Conservation (phyloP, 2,329 filamentous ascomycete species). For the Onygena corvina region DNA sequence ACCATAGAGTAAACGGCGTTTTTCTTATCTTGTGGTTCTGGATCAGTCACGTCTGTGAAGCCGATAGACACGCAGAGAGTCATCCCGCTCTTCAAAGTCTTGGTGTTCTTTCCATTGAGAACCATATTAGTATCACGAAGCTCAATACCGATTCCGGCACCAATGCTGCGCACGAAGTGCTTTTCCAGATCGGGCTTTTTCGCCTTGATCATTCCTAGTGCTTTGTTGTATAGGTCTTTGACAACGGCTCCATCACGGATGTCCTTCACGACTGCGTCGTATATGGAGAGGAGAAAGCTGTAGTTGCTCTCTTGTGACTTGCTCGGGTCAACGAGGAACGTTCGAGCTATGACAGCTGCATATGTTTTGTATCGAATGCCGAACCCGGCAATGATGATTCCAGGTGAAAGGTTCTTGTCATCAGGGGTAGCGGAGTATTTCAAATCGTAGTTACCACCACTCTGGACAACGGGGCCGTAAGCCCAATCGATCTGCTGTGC, state of each 20-base stretch:
- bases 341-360: conserved; percentile 80
- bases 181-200: conserved; percentile 95
- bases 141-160: conserved; percentile 86
- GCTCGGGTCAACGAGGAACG: conserved; percentile 93
- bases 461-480: conserved; percentile 80
- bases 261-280: conserved; percentile 82
- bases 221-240: conserved; percentile 88
- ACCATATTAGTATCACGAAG: conserved; percentile 71
- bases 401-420: conserved; percentile 72
- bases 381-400: conserved; percentile 84
- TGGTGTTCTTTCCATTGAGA: conserved; percentile 73
- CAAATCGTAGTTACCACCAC: conserved; percentile 88
- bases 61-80: conserved; percentile 84
- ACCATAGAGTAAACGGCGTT: conserved; percentile 81
- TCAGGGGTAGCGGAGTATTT: conserved; percentile 68
- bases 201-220: conserved; percentile 62
- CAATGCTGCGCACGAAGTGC: conserved; percentile 85
- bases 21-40: conserved; percentile 75
- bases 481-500: conserved; percentile 86
- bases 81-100: conserved; percentile 88
- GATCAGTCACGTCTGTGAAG: conserved; percentile 78
- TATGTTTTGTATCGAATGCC: conserved; percentile 94
- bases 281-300: conserved; percentile 71
- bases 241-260: conserved; percentile 73
- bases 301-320: conserved; percentile 93